Base-by-base conservation (phyloP, 179 eudicot species). In the Dionaea muscipula region DNA sequence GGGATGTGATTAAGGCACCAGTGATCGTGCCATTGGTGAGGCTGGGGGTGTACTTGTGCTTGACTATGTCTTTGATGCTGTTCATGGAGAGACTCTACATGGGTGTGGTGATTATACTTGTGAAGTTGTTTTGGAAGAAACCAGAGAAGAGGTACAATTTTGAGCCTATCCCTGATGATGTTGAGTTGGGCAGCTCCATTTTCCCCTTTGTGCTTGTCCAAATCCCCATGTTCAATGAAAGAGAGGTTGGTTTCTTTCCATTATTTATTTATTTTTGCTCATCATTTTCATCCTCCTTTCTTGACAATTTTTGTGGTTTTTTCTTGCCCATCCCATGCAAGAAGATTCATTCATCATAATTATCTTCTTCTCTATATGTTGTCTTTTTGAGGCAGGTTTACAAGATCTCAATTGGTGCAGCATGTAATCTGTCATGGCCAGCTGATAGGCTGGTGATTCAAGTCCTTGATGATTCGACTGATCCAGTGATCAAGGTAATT, bases 381-480 rank as follows among this genome's bases (percentile, higher is more conserved):
- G 1, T 47, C 44, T 28, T 16, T 57, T 53, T 62, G 55, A 59
- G 69, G 27, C 18, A 85, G 94, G 94, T 85, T 6, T 85, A 85
- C 58, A 82, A 82, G 72, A 65, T 85, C 58, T 85, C 94, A 46
- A 85, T 85, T 57, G 94, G 85, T 9, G 94, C 94, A 7, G 94
- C 87, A 15, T 84, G 94, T 53, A 81, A 79, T 57, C 74, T 84
- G 1, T 75, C 87, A 18, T 84, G 94, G 94, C 94, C 94, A 23
- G 61, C 81, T 8, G 94, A 84, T 75, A 83, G 94, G 1, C 53
- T 84, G 51, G 76, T 79, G 56, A 79, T 84, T 63, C 94, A 84
- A 77, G 94, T 84, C 56, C 85, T 84, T 22, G 94, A 84, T 67
- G 94, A 84, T 50, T 84, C 94, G 13, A 84, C 94, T 31, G 87